Percentiles rank a stretch among this genome's conserved stretches.
Conservation (phyloP, 176 grass and related monocot genomes). For the Microstegium vimineum region DNA sequence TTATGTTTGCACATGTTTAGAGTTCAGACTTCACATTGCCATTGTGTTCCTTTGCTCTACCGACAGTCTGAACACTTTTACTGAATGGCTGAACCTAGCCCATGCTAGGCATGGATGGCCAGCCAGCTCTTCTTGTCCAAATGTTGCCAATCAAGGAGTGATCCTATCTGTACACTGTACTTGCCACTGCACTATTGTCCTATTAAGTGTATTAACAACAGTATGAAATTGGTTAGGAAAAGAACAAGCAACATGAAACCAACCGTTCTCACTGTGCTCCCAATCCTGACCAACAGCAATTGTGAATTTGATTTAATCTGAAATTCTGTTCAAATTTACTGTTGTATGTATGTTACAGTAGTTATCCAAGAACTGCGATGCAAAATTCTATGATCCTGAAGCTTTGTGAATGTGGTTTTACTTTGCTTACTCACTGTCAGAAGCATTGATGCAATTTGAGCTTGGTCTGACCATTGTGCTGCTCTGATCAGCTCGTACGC, state of each 20-base stretch:
- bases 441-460: background rate
- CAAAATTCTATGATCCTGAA: background rate
- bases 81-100: background rate
- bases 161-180: slow-evolving; percentile 17
- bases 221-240: background rate
- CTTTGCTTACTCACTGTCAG: slow-evolving; percentile 1
- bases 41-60: slow-evolving; percentile 17
- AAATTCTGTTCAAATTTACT: background rate
- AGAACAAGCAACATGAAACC: background rate
- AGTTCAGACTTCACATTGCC: slow-evolving; percentile 11
- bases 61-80: background rate
- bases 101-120: background rate
- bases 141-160: slow-evolving; percentile 6
- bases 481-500: slow-evolving; percentile 59
- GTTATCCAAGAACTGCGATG: background rate
- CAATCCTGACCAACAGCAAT: background rate
- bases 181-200: slow-evolving; percentile 5
- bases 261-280: background rate
- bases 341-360: background rate
- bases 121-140: slow-evolving; percentile 20
- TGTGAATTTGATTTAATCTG: background rate
- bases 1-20: slow-evolving; percentile 34
- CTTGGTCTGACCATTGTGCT: slow-evolving; percentile 15
- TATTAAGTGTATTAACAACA: background rate
- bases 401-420: background rate